Base-by-base conservation (phyloP, 345 rosid species). In the Ceriops tagal region DNA sequence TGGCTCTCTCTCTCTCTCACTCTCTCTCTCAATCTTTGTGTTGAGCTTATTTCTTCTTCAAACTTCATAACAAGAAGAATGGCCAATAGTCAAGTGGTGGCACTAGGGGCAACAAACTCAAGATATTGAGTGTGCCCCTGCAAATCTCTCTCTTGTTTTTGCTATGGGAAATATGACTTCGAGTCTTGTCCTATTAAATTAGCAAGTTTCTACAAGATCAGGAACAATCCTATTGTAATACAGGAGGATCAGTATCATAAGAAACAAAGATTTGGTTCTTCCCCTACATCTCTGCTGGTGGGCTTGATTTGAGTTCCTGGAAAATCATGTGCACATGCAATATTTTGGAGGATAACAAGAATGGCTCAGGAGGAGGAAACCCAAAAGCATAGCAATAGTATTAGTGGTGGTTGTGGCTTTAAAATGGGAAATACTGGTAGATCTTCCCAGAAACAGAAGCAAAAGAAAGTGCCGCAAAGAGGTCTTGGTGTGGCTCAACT, bases 401-500 rank as follows among this genome's bases (percentile, higher is more conserved):
- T 31, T 21, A 72, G 64, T 52, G 49, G 77, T 58, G 78, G 78
- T n/a, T 77, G 72, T 19, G 71, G 64, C 15, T 68, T 62, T 16
- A 56, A 53, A 39, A n/a, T 43, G 19, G 73, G 77, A 21, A 66
- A 67, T 53, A 22, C 62, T 22, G 69, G 73, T 9, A 70, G 74
- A 66, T 84, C 82, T 63, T 73, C 71, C 56, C 84, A 69, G 69
- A 78, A 76, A 31, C 82, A 74, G 26, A 83, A 86, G 79, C 80
- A 80, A 24, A 85, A 78, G 72, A 85, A 75, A 53, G 77, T 78
- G 7, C 89, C 92, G 26, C 88, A 88, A 70, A 82, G 89, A 77
- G 92, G 92, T 43, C 86, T 88, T 24, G 89, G 92, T 66, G 89
- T 84, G 52, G 88, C 92, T 5, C 89, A 88, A 64, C 77, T 88